Evolutionary conservation across 2,329 filamentous ascomycete genomes (phyloP).

Genomic region (Colletotrichum phormii): DNA sequence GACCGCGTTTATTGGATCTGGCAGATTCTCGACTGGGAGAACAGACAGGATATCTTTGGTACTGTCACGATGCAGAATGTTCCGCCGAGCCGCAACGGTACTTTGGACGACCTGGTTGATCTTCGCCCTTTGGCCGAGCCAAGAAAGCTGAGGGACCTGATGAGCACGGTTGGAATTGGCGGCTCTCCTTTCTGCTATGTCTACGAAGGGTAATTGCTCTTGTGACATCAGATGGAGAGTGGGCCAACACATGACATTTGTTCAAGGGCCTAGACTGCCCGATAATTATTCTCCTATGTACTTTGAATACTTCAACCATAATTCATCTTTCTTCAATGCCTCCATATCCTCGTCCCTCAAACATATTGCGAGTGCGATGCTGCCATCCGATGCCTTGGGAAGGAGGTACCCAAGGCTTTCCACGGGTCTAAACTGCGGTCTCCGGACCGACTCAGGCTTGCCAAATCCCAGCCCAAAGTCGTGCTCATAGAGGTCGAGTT

Average conservation of each 20-base stretch:
- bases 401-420: slow-evolving; percentile 64
- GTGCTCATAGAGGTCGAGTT: slow-evolving; percentile 55
- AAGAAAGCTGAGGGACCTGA: too few species aligned
- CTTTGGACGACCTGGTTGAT: too few species aligned
- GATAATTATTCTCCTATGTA: slow-evolving; percentile 46
- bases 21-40: slow-evolving; percentile 39
- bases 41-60: neutral
- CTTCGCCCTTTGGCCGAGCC: too few species aligned
- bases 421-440: slow-evolving; percentile 57
- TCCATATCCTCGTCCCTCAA: slow-evolving; percentile 61
- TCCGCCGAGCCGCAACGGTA: too few species aligned
- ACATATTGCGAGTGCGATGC: slow-evolving; percentile 57
- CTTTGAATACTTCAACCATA: slow-evolving; percentile 52
- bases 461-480: slow-evolving; percentile 62
- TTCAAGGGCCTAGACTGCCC: neutral
- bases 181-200: neutral
- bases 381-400: slow-evolving; percentile 55
- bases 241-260: too few species aligned
- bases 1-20: slow-evolving; percentile 43
- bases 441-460: slow-evolving; percentile 56
- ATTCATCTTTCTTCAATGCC: slow-evolving; percentile 53
- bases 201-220: neutral
- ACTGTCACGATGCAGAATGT: too few species aligned
- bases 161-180: too few species aligned
- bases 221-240: neutral